Conservation (phyloP, 192 early-diverging fungal genomes). For the Diversispora epigaea region DNA sequence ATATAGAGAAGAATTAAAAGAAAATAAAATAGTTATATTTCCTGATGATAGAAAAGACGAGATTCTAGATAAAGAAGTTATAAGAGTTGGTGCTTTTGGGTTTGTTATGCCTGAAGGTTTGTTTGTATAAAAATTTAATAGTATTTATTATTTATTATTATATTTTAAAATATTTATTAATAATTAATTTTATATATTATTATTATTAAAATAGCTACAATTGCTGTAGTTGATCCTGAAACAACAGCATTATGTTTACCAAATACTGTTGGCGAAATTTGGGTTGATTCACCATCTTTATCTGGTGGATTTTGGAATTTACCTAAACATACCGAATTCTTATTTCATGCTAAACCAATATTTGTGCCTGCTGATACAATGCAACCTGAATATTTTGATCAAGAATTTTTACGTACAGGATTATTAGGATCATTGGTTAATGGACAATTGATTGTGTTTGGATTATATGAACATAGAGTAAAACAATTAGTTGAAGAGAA, state of each 20-base stretch:
- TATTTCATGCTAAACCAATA: slow-evolving; percentile 68
- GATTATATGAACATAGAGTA: slow-evolving; percentile 75
- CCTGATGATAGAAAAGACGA: slow-evolving; percentile 39
- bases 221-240: slow-evolving; percentile 82
- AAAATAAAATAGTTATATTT: slow-evolving; percentile 60
- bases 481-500: slow-evolving; percentile 45
- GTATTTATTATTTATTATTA: not conserved
- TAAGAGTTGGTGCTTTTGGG: slow-evolving; percentile 55
- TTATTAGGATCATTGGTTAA: slow-evolving; percentile 69
- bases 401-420: slow-evolving; percentile 75
- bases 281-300: slow-evolving; percentile 74
- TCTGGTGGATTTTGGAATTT: slow-evolving; percentile 77
- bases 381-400: slow-evolving; percentile 56
- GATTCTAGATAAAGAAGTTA: slow-evolving; percentile 34
- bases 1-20: slow-evolving; percentile 62
- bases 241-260: slow-evolving; percentile 71
- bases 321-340: slow-evolving; percentile 69
- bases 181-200: not conserved
- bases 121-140: not conserved
- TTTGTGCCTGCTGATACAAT: slow-evolving; percentile 50
- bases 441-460: slow-evolving; percentile 73
- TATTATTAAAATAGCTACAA: slow-evolving; percentile 43
- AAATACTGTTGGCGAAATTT: slow-evolving; percentile 82
- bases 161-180: not conserved
- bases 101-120: slow-evolving; percentile 62